Conservation (phyloP, 805 yeast genomes). For the Myxozyma mucilagina region DNA sequence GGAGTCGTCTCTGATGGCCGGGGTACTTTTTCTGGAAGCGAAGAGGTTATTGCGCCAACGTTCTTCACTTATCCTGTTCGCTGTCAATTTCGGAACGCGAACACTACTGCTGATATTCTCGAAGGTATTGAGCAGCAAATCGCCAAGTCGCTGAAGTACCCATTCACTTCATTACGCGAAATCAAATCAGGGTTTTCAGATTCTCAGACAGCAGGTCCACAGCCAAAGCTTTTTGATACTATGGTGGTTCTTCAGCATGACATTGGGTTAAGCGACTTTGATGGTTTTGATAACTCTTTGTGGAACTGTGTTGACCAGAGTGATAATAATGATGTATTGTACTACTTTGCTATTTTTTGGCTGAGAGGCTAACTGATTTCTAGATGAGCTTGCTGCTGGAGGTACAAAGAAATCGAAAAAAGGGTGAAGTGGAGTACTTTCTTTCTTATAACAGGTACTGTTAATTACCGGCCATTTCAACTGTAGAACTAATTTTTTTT, state of each 20-base stretch:
- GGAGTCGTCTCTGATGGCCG: slow-evolving; percentile 34
- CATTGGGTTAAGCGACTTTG: not conserved
- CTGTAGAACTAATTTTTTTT: not conserved
- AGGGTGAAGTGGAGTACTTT: slow-evolving; percentile 1
- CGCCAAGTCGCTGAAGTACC: not conserved
- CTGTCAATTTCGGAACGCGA: not conserved
- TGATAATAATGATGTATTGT: slow-evolving; percentile 19
- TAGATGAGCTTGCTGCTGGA: slow-evolving; percentile 21
- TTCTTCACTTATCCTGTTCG: slow-evolving; percentile 28
- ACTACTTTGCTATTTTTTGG: not conserved
- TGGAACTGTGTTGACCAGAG: slow-evolving; percentile 17
- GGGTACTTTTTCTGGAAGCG: slow-evolving; percentile 14
- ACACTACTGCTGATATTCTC: slow-evolving; percentile 2
- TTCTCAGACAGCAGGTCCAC: not conserved
- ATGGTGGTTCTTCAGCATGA: slow-evolving; percentile 20
- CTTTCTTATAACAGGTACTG: slow-evolving; percentile 7
- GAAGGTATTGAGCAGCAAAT: not conserved
- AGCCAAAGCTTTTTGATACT: slow-evolving; percentile 19
- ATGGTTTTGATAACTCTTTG: slow-evolving; percentile 11
- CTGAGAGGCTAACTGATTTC: not conserved
- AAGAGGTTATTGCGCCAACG: slow-evolving; percentile 23
- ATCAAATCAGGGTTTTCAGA: not conserved
- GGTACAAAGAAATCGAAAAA: slow-evolving; percentile 1
- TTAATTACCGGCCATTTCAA: not conserved
- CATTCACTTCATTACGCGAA: slow-evolving; percentile 22